Evolutionary conservation across 2,329 filamentous ascomycete species (phyloP).

Genomic region (Aspergillus sp.): DNA sequence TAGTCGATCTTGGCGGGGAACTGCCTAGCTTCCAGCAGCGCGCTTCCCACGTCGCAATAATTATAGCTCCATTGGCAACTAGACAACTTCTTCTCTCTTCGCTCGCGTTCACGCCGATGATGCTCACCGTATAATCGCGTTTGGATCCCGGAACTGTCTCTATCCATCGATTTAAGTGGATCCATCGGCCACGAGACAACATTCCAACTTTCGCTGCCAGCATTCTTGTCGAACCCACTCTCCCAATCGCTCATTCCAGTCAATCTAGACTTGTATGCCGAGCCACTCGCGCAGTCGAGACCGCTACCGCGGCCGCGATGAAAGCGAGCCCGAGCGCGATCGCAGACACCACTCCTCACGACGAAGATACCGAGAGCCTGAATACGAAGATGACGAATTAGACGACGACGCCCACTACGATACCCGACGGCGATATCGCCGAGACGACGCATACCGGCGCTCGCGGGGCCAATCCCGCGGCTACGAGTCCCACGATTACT

Average conservation of each 20-base stretch:
- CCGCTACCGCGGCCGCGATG: conserved; percentile 26
- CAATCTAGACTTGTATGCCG: conserved; percentile 27
- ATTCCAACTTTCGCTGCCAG: not conserved
- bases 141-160: not conserved
- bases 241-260: conserved; percentile 5
- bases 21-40: not conserved
- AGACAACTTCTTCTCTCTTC: too few relatives aligned
- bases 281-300: conserved; percentile 34
- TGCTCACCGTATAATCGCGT: too few relatives aligned
- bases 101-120: not conserved
- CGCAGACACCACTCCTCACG: conserved; percentile 12
- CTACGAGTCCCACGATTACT: conserved; percentile 19
- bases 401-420: conserved; percentile 23
- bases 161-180: too few relatives aligned
- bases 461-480: conserved; percentile 21
- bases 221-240: not conserved
- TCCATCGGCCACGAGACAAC: not conserved
- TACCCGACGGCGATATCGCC: conserved; percentile 19
- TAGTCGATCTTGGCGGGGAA: conserved; percentile 1
- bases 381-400: conserved; percentile 23
- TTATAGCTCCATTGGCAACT: too few relatives aligned
- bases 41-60: not conserved
- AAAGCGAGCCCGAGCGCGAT: conserved; percentile 16
- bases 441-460: conserved; percentile 13
- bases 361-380: conserved; percentile 18